Base-by-base conservation (phyloP, 2,329 filamentous ascomycete species). In the Drechslerella stenobrocha region DNA sequence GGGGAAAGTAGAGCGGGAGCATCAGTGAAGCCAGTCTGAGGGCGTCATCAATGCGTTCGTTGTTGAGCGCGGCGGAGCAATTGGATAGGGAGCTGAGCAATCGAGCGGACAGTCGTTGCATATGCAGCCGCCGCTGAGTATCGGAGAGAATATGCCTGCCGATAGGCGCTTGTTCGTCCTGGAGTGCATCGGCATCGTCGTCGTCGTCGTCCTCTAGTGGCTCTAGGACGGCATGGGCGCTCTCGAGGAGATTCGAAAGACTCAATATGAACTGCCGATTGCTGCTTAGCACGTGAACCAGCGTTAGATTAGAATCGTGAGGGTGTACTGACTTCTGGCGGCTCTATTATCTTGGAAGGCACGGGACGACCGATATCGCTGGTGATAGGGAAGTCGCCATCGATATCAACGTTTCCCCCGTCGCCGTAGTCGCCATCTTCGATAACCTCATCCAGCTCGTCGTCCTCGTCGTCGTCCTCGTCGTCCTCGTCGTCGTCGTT, bases 101-200 rank as follows among this genome's bases (percentile, higher is more conserved):
- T 6, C 55, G 63, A 26, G 59, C 30, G 15, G 63, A 60, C 28
- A 67, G 13, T 5, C 55, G 30, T 35, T 67, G 63, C 7, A 67
- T 50, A 47, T 67, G 42, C 13, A 67, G 37, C 6, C 50, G 50
- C 5, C 63, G 42, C 35, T 67, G 63, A 9, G 51, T 42, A 20
- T 67, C 63, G 15, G 63, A 67, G 11, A 67, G 55, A 2, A 67
- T 56, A 34, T 67, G 63, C 28, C 55, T 50, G 24, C 63, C 63
- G 15, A 67, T 50, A 42, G 63, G 63, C 23, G 30, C 22, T 9
- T 56, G 1, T 7, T 60, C 55, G 20, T 23, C 52, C 11, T 67
- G 63, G 18, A 26, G 13, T 15, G 44, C 11, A 26, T 59, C 37
- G 22, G 59, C 55, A 7, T 59, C 50, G 2, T 37, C 23, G 8